phyloP scores from a whole-genome alignment of 176 grass and related monocot species.

The Carex pumila region DNA sequence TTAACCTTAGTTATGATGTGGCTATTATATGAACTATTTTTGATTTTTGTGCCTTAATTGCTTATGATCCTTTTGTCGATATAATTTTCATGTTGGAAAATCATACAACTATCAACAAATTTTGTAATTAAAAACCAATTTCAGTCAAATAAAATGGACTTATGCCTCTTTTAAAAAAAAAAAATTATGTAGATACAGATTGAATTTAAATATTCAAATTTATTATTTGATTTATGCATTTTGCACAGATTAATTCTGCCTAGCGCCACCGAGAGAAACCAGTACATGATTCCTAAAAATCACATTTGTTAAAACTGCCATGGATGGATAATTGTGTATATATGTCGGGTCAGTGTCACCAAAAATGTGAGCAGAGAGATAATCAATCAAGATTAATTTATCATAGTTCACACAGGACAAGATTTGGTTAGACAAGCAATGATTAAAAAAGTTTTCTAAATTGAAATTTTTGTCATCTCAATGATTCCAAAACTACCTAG shows the following conservation, averaged over 20 bases:
- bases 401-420: not conserved
- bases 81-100: no score
- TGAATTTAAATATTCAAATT: no score
- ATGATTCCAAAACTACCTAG: constrained; percentile 4
- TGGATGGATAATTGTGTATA: not conserved
- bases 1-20: no score
- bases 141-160: no score
- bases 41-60: no score
- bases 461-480: not conserved
- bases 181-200: no score
- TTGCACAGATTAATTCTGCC: not conserved
- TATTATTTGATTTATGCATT: not conserved
- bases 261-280: not conserved
- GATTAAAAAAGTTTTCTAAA: not conserved
- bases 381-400: not conserved
- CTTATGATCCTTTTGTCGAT: no score
- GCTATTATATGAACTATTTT: no score
- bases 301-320: not conserved
- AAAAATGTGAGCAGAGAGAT: not conserved
- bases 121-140: no score
- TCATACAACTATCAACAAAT: no score
- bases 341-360: not conserved
- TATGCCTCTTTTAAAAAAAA: no score
- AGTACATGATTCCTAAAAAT: not conserved
- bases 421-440: not conserved